Conservation (phyloP, 345 rosid genomes). For the Citrus reticulata region DNA sequence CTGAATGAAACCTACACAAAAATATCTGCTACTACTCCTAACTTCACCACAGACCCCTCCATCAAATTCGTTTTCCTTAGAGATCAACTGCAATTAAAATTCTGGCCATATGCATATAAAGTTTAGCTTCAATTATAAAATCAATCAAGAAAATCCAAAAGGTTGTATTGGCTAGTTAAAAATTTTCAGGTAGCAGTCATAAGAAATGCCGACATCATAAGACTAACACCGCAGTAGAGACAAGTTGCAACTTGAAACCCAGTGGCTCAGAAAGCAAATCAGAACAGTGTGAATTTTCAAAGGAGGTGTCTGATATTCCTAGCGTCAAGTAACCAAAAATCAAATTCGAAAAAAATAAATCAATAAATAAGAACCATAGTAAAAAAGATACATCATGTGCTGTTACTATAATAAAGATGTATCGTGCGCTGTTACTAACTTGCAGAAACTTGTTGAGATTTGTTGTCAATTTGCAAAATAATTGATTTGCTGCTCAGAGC, state of each 20-base stretch:
- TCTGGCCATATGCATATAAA: not conserved
- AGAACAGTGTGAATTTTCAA: not conserved
- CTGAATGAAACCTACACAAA: not conserved
- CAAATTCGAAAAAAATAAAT: not conserved
- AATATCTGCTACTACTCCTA: not conserved
- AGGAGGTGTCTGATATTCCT: not conserved
- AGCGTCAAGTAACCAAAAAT: not conserved
- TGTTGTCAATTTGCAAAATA: conserved; percentile 82
- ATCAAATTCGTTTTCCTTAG: not conserved
- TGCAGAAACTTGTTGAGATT: conserved; percentile 88
- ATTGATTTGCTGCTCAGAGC: conserved; percentile 81
- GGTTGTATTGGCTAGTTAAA: no score
- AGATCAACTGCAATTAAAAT: not conserved
- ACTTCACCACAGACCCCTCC: not conserved
- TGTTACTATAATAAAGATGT: conserved; percentile 12
- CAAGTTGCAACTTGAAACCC: not conserved
- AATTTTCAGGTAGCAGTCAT: not conserved
- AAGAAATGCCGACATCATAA: not conserved
- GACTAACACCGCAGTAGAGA: not conserved
- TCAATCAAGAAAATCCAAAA: not conserved
- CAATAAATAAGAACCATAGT: not conserved
- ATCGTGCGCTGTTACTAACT: conserved; percentile 39
- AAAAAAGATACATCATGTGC: not conserved
- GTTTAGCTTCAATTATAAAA: not conserved
- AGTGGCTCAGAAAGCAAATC: not conserved